Base-by-base conservation (phyloP, 1,139 yeast genomes). In the Pichia cactophila region DNA sequence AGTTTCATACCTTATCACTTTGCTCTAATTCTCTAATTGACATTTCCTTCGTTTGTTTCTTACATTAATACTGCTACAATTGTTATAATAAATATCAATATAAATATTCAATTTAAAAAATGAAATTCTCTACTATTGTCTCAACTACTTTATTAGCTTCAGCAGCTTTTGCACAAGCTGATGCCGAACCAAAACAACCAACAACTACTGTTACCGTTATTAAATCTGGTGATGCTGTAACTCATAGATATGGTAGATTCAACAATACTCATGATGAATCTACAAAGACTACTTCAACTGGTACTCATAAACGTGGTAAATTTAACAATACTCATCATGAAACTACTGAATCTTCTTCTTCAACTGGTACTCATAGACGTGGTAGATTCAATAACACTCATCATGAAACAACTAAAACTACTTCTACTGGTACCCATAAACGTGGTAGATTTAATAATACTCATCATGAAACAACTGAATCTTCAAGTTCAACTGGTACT, bases 401-500 rank as follows among this genome's bases (percentile, higher is more conserved):
- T 35, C 52, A 52, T 33, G 55, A 56, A 48, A 36, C 37, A 2
- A 45, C 46, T 3, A 14, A 33, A 1, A 35, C 52, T 11, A 35
- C 54, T 14, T 53, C 63, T 4, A 60, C 74, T 45, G 75, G 72
- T 50, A 73, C 77, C 47, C 77, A 72, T 63, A 69, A 61, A 52
- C 61, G 60, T 47, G 80, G 80, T 55, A 73, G 70, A 65, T 77
- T 74, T 59, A 70, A 74, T 69, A 72, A 75, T 60, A 74, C 80
- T 10, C 57, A 54, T 56, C 62, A 62, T 56, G 59, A 61, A 35
- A 60, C 70, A 11, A 43, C 48, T 2, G 54, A 63, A 17, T 56
- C 65, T 14, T 56, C 65, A 12, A 55, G 68, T 38, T 56, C 68
- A 35, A 53, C 59, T 17, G 59, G 58, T 50, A 56, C 58, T 29